A percentile compares a stretch with the other conserved stretches of the same genome.
phyloP scores from a whole-genome alignment of 371 early-diverging fungal species.

The Apophysomyces elegans region DNA sequence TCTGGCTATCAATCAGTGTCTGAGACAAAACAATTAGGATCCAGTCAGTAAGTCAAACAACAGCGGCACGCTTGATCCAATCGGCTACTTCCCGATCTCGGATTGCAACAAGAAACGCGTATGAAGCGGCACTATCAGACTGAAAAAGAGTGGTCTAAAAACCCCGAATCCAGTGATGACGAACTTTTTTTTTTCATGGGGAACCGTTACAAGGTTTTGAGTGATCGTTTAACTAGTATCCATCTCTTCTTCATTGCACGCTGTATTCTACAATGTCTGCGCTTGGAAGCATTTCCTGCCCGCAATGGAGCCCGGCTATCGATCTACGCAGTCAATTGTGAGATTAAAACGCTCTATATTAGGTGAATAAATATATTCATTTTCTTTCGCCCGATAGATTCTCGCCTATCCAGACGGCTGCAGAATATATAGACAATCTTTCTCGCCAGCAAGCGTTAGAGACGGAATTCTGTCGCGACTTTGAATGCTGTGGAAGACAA shows the following conservation, averaged over 20 bases:
- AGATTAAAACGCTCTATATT: background rate
- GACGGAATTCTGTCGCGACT: conserved; percentile 87
- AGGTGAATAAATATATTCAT: background rate
- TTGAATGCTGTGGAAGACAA: conserved; percentile 83
- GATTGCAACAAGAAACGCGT: too few species aligned
- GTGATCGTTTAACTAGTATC: background rate
- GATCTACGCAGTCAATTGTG: background rate
- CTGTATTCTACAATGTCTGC: background rate
- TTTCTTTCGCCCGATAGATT: background rate
- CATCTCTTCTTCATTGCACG: background rate
- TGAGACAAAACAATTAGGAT: too few species aligned
- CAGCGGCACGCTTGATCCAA: too few species aligned
- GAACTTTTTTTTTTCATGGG: background rate
- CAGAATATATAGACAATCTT: conserved; percentile 19
- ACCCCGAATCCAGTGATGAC: background rate
- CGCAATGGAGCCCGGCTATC: background rate
- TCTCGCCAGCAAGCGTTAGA: conserved; percentile 73
- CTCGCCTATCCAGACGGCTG: background rate
- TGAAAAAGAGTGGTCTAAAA: background rate
- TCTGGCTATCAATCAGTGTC: too few species aligned
- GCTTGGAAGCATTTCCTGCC: background rate
- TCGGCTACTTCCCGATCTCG: too few species aligned
- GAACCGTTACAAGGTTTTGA: background rate
- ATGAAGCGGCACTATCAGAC: too few species aligned
- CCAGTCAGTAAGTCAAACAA: too few species aligned